A percentile compares a stretch with the other conserved stretches of the same genome.
Evolutionary conservation across 495 filamentous ascomycete species (phyloP).

Genomic region (Immersiella caudata): DNA sequence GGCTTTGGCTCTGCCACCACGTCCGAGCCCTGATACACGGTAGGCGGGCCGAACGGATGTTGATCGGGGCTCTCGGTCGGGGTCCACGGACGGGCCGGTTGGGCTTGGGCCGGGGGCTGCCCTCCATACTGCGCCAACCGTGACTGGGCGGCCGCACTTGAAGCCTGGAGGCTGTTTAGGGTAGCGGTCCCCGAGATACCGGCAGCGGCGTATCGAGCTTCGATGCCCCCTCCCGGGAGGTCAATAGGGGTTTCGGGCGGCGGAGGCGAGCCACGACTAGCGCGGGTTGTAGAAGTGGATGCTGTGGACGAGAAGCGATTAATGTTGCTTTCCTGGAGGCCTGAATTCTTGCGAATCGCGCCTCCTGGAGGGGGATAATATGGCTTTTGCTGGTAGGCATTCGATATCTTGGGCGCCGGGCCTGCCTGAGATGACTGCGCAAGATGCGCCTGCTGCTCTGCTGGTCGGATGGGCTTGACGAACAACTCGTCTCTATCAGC

Average conservation of each 20-base stretch:
- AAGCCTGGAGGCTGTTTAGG: slow-evolving; percentile 75
- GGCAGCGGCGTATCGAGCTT: slow-evolving; percentile 84
- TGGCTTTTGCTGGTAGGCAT: slow-evolving; percentile 52
- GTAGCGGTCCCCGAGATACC: slow-evolving; percentile 86
- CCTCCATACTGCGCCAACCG: slow-evolving; percentile 71
- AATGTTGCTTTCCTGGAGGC: slow-evolving; percentile 52
- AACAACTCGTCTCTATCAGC: slow-evolving; percentile 73
- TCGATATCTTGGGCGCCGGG: slow-evolving; percentile 43
- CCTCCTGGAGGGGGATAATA: slow-evolving; percentile 52
- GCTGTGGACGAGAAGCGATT: slow-evolving; percentile 85
- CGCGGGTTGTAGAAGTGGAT: slow-evolving; percentile 89
- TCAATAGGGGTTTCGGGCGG: slow-evolving; percentile 94
- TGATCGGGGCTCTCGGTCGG: slow-evolving; percentile 89
- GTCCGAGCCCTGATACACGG: slow-evolving; percentile 85
- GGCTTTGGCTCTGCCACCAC: slow-evolving; percentile 44
- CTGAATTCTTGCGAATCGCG: slow-evolving; percentile 30
- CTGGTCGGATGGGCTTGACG: slow-evolving; percentile 52
- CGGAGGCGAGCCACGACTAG: slow-evolving; percentile 88
- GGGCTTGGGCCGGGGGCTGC: slow-evolving; percentile 42
- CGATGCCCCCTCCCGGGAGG: slow-evolving; percentile 75
- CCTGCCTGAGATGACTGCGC: slow-evolving; percentile 24
- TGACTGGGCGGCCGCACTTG: slow-evolving; percentile 79
- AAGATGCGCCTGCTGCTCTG: slow-evolving; percentile 23
- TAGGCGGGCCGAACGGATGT: slow-evolving; percentile 88
- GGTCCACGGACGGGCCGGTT: slow-evolving; percentile 81